Evolutionary conservation across 2,329 filamentous ascomycete genomes (phyloP).

Genomic region (Aspergillus floridensis): DNA sequence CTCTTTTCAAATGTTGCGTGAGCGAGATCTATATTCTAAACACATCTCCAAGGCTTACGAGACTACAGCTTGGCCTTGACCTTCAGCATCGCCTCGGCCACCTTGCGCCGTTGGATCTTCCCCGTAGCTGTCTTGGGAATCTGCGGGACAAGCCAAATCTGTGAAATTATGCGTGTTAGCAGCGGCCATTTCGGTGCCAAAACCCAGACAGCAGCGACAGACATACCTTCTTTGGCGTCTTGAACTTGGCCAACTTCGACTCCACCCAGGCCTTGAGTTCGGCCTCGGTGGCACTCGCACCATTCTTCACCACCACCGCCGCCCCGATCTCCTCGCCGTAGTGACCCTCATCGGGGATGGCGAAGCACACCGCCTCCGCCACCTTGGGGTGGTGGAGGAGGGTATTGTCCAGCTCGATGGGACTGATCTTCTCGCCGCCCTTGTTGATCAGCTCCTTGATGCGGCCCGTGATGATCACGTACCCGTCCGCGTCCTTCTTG

Average conservation of each 20-base stretch:
- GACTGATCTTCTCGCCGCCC: slow-evolving; percentile 84
- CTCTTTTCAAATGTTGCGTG: not conserved
- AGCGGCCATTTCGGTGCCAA: not conserved
- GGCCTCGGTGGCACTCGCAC: slow-evolving; percentile 54
- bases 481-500: slow-evolving; percentile 74
- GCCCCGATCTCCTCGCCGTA: slow-evolving; percentile 81
- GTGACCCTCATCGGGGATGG: slow-evolving; percentile 70
- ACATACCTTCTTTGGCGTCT: slow-evolving; percentile 74
- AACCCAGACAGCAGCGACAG: not conserved
- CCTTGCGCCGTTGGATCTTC: slow-evolving; percentile 80
- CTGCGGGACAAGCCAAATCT: slow-evolving; percentile 76
- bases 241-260: slow-evolving; percentile 75
- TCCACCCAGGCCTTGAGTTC: slow-evolving; percentile 68
- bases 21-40: not conserved
- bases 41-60: not conserved
- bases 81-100: slow-evolving; percentile 75
- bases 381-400: slow-evolving; percentile 71
- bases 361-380: slow-evolving; percentile 78
- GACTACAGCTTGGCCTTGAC: slow-evolving; percentile 53
- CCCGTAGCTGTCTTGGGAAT: slow-evolving; percentile 94
- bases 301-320: slow-evolving; percentile 70
- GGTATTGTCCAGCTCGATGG: slow-evolving; percentile 82
- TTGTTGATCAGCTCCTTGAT: slow-evolving; percentile 93
- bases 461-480: slow-evolving; percentile 81
- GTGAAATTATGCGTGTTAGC: not conserved